phyloP scores from a whole-genome alignment of 106 monocot genomes.

The Vanilla planifolia region DNA sequence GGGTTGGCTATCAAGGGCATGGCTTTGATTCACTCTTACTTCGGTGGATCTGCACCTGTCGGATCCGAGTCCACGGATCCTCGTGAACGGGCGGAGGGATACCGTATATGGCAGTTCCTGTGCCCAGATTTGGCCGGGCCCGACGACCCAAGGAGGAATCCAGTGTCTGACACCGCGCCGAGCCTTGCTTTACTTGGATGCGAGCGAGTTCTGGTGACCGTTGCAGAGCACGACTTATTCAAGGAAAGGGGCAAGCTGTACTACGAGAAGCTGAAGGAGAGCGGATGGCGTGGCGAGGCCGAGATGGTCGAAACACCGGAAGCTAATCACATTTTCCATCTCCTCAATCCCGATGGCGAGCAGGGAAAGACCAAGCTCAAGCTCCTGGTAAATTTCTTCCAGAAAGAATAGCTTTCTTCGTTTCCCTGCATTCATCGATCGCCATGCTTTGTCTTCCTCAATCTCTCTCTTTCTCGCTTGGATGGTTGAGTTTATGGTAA shows the following conservation, averaged over 20 bases:
- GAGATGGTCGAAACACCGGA: not conserved
- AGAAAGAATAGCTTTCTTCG: not conserved
- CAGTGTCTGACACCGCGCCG: not conserved
- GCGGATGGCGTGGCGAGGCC: constrained; percentile 10
- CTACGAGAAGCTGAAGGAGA: constrained; percentile 8
- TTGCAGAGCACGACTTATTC: constrained; percentile 1
- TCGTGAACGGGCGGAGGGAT: not conserved
- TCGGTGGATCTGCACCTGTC: not conserved
- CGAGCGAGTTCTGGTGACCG: constrained; percentile 3
- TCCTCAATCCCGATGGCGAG: not conserved
- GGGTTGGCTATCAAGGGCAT: constrained; percentile 1
- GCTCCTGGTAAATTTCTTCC: no score
- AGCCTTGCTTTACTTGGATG: not conserved
- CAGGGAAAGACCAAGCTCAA: not conserved
- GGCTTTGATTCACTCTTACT: not conserved
- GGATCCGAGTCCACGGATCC: constrained; percentile 1
- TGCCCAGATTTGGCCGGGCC: not conserved
- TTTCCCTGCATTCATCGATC: no score
- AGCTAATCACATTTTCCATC: constrained; percentile 4
- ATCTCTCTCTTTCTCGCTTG: no score
- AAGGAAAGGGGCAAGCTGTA: not conserved
- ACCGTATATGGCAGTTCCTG: not conserved
- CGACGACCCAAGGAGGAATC: not conserved
- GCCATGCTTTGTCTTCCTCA: no score
- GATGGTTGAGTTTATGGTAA: no score